Evolutionary conservation across 192 early-diverging fungal genomes (phyloP), one percentile per base, ranked within the genome.

Genomic region (Entomortierella lignicola): DNA sequence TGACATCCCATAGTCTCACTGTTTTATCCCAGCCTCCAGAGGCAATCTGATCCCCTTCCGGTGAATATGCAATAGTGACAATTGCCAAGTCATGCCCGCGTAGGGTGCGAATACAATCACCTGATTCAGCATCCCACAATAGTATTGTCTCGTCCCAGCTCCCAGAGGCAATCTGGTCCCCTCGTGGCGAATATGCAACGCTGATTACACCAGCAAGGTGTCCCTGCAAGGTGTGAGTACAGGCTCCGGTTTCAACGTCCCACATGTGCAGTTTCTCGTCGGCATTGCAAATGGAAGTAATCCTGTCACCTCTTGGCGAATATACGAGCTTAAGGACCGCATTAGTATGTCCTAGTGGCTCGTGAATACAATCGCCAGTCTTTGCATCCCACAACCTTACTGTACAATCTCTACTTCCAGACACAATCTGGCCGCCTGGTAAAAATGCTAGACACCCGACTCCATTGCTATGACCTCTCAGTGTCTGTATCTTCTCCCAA

Each of bases 301-400:
- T 47, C 11, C 44, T 39, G 0, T 44, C 7, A 0, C 59, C 59
- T 10, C 6, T 61, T 5, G 59, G 59, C 25, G 59, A 61, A 26
- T 25, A 61, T 26, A 27, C 25, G 11, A 61, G 8, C 15, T 42
- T 47, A 3, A 0, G 0, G 25, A 42, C 8, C 0, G 8, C 6
- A 0, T 17, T 21, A 34, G 2, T 17, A 31, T 55, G 53, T 8
- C 63, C 63, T 6, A 43, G 20, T 25, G 55, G 10, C 23, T 12
- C 17, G 41, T 20, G 26, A 20, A 42, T 1, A 4, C 21, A 21
- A 26, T 29, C 39, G 23, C 63, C 53, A n/a, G 51, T 47, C 37
- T 66, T 11, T 5, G 21, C 34, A 23, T 56, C 37, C 63, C 63
- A 66, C 37, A 66, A 1, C 1, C 41, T n/a, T 17, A 56, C 52